A percentile compares a stretch with the other conserved stretches of the same genome.
These are phyloP conservation scores for Polytolypa hystricis DNA, from an alignment of 2,329 filamentous ascomycete species.

Conservation along the genomic window DNA sequence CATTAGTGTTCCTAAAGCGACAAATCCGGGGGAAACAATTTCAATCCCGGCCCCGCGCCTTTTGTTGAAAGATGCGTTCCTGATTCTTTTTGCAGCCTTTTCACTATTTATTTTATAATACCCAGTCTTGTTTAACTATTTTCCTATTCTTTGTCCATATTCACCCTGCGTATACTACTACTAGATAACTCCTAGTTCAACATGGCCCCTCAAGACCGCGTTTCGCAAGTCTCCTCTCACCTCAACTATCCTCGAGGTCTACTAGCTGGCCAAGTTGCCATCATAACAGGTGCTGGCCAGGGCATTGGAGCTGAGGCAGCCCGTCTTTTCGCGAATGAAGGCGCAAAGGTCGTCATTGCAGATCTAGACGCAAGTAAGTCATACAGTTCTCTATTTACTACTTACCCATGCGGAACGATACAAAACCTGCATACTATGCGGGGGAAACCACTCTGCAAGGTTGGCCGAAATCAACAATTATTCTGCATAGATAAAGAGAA, in stretches of 20 bases:
- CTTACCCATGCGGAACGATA: not conserved
- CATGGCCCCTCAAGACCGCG: conserved; percentile 43
- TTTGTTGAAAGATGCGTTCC: too few relatives aligned
- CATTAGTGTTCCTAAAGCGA: too few relatives aligned
- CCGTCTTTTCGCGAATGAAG: conserved; percentile 73
- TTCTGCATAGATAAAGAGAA: not conserved
- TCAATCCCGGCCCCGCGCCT: too few relatives aligned
- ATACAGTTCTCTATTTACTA: conserved; percentile 2
- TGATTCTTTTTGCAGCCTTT: too few relatives aligned
- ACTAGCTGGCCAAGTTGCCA: conserved; percentile 68
- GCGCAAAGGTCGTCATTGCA: conserved; percentile 70
- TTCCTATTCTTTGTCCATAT: not conserved
- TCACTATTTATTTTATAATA: too few relatives aligned
- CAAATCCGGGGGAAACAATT: too few relatives aligned
- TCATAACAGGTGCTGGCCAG: conserved; percentile 77
- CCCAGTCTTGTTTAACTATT: too few relatives aligned
- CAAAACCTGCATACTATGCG: too few relatives aligned
- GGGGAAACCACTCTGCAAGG: too few relatives aligned
- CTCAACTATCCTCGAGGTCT: conserved; percentile 74
- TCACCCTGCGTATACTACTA: not conserved
- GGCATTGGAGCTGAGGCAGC: conserved; percentile 82
- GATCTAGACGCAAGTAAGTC: conserved; percentile 64
- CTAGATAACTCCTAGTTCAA: conserved; percentile 8
- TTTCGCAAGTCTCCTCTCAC: conserved; percentile 63
- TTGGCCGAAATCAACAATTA: too few relatives aligned